phyloP scores from a whole-genome alignment of 179 eudicot species.

The Pouteria campechiana region DNA sequence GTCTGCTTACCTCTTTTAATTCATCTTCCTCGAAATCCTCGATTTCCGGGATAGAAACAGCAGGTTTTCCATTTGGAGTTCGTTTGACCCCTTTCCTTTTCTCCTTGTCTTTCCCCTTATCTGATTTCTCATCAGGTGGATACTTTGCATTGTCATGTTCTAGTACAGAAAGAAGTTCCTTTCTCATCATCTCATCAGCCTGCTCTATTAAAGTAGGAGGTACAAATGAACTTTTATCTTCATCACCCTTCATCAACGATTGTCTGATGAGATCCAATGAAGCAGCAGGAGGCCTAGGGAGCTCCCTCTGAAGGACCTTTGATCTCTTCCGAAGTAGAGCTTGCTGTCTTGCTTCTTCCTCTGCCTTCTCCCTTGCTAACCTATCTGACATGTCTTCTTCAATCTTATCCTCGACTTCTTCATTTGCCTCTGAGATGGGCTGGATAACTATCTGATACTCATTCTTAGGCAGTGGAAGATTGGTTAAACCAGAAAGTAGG shows the following conservation, averaged over 20 bases:
- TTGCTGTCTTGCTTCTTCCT: conserved; percentile 86
- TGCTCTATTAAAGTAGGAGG: conserved; percentile 91
- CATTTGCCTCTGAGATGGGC: conserved; percentile 66
- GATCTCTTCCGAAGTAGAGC: conserved; percentile 84
- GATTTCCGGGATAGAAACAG: conserved; percentile 41
- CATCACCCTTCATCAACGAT: conserved; percentile 77
- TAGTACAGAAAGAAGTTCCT: conserved; percentile 66
- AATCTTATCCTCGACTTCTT: conserved; percentile 82
- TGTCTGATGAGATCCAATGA: conserved; percentile 60
- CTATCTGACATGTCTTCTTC: conserved; percentile 99
- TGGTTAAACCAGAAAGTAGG: conserved; percentile 64
- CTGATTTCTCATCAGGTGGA: conserved; percentile 65
- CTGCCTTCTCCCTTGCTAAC: conserved; percentile 85
- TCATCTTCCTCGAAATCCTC: conserved; percentile 82
- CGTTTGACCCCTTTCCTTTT: conserved; percentile 75
- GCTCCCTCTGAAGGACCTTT: conserved; percentile 96
- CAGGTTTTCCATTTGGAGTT: conserved; percentile 33
- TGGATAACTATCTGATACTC: conserved; percentile 88
- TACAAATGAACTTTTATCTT: conserved; percentile 91
- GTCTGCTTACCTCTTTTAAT: conserved; percentile 65
- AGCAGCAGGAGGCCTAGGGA: conserved; percentile 86
- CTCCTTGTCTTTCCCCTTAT: conserved; percentile 71
- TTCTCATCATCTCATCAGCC: conserved; percentile 90
- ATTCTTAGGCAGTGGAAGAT: conserved; percentile 86
- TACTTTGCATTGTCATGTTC: conserved; percentile 96